phyloP scores from a whole-genome alignment of 495 filamentous ascomycete species.

The Cladorrhinum samala region DNA sequence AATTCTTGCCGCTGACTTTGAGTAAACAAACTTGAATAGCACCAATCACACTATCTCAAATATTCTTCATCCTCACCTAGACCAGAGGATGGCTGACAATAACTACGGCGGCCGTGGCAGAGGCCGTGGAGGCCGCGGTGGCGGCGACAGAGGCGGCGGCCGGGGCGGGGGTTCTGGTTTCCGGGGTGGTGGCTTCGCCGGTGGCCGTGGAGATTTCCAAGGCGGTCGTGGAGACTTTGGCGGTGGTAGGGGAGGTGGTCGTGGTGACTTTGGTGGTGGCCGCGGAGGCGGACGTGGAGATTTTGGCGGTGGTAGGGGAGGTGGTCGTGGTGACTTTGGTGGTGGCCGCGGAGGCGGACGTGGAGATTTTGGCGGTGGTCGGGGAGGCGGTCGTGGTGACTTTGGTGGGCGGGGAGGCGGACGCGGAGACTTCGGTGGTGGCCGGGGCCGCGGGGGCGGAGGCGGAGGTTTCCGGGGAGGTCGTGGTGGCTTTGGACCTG shows the following conservation, averaged over 20 bases:
- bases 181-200: neutral
- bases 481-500: conserved; percentile 21
- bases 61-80: too few relatives aligned
- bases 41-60: too few relatives aligned
- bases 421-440: conserved; percentile 12
- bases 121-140: neutral
- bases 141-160: too few relatives aligned
- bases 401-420: conserved; percentile 15
- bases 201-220: neutral
- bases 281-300: conserved; percentile 22
- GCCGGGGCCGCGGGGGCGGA: conserved; percentile 19
- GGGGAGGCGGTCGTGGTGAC: conserved; percentile 18
- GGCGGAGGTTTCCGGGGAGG: conserved; percentile 15
- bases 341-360: conserved; percentile 16
- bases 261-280: conserved; percentile 23
- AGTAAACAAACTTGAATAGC: too few relatives aligned
- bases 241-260: conserved; percentile 19
- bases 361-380: conserved; percentile 17
- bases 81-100: neutral
- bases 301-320: conserved; percentile 22
- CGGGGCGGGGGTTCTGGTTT: neutral
- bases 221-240: conserved; percentile 13
- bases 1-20: too few relatives aligned
- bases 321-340: conserved; percentile 21
- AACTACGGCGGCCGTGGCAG: neutral